Evolutionary conservation across 345 rosid species (phyloP), one percentile per base, ranked within the genome.

Genomic region (Salix arbutifolia): DNA sequence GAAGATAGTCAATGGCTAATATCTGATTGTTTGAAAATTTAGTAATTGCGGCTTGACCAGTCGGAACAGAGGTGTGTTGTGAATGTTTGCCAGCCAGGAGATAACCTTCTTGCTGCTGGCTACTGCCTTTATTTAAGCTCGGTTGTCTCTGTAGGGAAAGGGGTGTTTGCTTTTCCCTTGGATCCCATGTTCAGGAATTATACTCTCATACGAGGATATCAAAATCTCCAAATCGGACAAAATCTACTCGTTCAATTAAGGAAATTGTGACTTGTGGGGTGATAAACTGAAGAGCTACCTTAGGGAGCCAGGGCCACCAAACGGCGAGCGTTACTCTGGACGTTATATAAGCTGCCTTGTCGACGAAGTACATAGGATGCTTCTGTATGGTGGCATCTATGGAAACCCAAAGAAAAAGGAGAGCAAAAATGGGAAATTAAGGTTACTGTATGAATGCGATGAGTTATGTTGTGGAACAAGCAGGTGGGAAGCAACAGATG

Each of bases 21-120:
- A 3, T 8, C 26, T 74, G 25, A 72, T 19, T 73, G 40, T 69
- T 73, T 78, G 52, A 78, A 53, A 30, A 60, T 48, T 67, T 76
- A 65, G 73, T 38, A 16, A 38, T 69, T 83, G 86, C 89, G 91
- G 98, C 96, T 95, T 61, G 96, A 72, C 48, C 21, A 79, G 13
- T 73, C 64, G 37, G 87, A 86, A 78, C 86, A 88, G 86, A 90
- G 89, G 74, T 93, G 97, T 73, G 83, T 90, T 23, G 92, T 93
- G 72, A 91, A 83, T 58, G 99, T 95, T 78, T 95, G 98, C 79
- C 98, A 95, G 67, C 99, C 99, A 40, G 96, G 99, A 80, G 89
- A 78, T 85, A 84, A 84, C 83, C 71, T 84, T 28, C 50, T 84
- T 14, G 85, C 83, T 1, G 85, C 85, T 1, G 87, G 87, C 17